Evolutionary conservation across 106 monocot genomes (phyloP).

Genomic region (Dioscorea alata): DNA sequence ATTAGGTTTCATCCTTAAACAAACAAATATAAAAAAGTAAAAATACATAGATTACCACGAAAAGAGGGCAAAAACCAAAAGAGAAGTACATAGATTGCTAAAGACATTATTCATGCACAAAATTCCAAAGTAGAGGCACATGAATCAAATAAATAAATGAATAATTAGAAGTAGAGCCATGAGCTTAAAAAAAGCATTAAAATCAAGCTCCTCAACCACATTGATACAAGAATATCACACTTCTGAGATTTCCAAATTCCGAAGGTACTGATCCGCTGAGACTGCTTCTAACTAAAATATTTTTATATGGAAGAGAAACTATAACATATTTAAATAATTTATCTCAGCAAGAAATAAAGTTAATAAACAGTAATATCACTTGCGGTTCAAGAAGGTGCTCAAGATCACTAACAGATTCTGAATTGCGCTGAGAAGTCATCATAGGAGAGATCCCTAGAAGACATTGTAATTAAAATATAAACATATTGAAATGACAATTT

Average conservation of each 20-base stretch:
- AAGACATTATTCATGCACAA: too few species aligned
- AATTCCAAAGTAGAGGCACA: too few species aligned
- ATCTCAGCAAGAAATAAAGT: neutral
- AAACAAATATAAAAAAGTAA: too few species aligned
- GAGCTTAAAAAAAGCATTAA: too few species aligned
- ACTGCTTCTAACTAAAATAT: slow-evolving; percentile 63
- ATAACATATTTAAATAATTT: neutral
- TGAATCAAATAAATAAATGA: too few species aligned
- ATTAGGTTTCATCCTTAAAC: too few species aligned
- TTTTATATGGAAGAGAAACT: slow-evolving; percentile 28
- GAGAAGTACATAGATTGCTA: too few species aligned
- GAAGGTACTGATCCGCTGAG: slow-evolving; percentile 54
- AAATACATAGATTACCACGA: too few species aligned
- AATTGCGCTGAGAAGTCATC: slow-evolving; percentile 76
- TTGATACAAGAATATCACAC: too few species aligned
- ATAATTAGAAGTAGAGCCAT: too few species aligned
- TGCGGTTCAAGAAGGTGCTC: slow-evolving; percentile 96
- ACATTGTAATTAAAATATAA: neutral
- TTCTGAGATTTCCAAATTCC: slow-evolving; percentile 94
- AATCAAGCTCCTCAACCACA: too few species aligned
- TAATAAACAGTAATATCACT: slow-evolving; percentile 2
- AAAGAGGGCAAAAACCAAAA: too few species aligned
- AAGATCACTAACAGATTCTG: slow-evolving; percentile 80
- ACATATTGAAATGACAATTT: neutral
- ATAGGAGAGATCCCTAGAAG: slow-evolving; percentile 75